Evolutionary conservation across 164 flowering plant genomes (phyloP), one percentile per base, ranked within the genome.

Genomic region (Vitis amurensis): DNA sequence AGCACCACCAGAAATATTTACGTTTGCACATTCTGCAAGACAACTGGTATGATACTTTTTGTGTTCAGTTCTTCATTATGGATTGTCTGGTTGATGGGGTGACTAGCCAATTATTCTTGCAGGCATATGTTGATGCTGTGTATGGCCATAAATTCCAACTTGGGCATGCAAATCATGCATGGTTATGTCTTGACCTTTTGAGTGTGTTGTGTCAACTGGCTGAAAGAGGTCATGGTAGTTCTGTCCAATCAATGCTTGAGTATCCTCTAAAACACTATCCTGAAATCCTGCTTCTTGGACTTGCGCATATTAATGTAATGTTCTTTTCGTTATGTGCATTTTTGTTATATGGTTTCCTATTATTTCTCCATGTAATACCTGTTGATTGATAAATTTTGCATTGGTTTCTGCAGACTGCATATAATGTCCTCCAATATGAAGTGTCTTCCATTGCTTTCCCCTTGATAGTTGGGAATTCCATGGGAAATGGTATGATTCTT

Each of bases 121-220:
- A 93, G 98, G 81, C 78, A 2, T 80, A 79, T 74, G 68, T 73
- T 68, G 93, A 90, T 79, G 80, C 74, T 17, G 72, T 85, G 64
- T 76, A 81, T 59, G 88, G 86, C 31, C 81, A 78, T 56, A 85
- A 86, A 73, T 80, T 86, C 72, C 86, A 81, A 51, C 56, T 67
- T 73, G 92, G 81, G n/a, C 77, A 78, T 73, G 70, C 78, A 67
- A 87, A 90, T 80, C 87, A 86, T 66, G 94, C 93, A 12, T 93
- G 98, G 98, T 72, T 83, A 57, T 89, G 91, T 71, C 88, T 86
- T 71, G 98, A 93, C 74, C 91, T 93, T 59, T 68, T 93, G 71
- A 89, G 86, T 74, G 87, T 90, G 58, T 70, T 93, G 19, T 91
- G 98, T 65, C 90, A 86, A 71, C 79, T 93, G 53, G 94, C 98